Conservation (phyloP, 139 green algal genomes). For the Ettlia oleoabundans region DNA sequence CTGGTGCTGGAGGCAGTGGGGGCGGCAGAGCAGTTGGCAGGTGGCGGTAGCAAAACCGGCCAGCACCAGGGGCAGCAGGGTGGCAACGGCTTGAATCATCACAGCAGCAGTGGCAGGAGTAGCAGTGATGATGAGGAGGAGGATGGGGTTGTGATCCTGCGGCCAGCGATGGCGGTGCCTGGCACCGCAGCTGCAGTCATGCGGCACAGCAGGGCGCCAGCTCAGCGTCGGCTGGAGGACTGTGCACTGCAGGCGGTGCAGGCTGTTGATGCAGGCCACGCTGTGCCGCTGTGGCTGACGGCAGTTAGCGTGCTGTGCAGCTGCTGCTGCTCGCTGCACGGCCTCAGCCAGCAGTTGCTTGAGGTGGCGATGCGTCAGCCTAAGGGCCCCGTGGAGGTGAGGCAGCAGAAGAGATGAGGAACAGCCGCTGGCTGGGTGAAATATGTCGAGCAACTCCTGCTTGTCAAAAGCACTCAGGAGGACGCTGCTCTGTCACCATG, state of each 20-base stretch:
- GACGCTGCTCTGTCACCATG: too few species aligned
- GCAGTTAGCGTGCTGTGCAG: neutral
- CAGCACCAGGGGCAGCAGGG: slow-evolving; percentile 3
- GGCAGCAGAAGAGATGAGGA: neutral
- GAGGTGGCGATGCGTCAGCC: neutral
- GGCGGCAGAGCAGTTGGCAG: slow-evolving; percentile 9
- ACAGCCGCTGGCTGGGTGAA: neutral
- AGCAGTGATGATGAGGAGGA: slow-evolving; percentile 19
- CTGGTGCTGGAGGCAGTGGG: slow-evolving; percentile 47
- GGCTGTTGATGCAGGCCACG: slow-evolving; percentile 29
- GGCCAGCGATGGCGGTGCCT: neutral
- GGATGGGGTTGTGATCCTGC: neutral
- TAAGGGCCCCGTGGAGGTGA: slow-evolving; percentile 24
- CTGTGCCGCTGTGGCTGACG: slow-evolving; percentile 32
- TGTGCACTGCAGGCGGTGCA: slow-evolving; percentile 38
- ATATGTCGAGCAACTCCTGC: too few species aligned
- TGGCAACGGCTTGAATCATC: too few species aligned
- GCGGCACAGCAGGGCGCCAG: neutral
- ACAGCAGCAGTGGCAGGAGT: neutral
- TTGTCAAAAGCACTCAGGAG: too few species aligned
- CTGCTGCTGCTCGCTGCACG: neutral
- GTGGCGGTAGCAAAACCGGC: neutral
- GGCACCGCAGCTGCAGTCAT: slow-evolving; percentile 6
- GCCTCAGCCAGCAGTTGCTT: neutral
- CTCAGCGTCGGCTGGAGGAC: neutral